Evolutionary conservation across 495 filamentous ascomycete genomes (phyloP).

Genomic region (Friedmanniomyces endolithicus): DNA sequence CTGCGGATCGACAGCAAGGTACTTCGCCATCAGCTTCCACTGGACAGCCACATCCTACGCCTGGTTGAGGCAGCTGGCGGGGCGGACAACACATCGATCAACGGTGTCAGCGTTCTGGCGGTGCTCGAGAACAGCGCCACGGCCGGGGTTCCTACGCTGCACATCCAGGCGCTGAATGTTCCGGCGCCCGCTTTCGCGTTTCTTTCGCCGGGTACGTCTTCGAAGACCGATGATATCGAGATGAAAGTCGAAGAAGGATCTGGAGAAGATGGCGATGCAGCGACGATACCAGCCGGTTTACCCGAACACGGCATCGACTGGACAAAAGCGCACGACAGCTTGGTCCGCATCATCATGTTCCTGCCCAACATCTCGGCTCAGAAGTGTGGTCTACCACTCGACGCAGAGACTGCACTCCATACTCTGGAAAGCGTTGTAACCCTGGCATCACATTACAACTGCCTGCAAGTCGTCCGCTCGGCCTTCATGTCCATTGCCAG

Average conservation of each 20-base stretch:
- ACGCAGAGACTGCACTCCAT: background rate
- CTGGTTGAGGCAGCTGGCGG: background rate
- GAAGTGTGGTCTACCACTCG: background rate
- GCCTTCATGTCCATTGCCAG: background rate
- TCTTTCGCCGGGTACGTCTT: background rate
- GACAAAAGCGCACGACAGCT: conserved; percentile 1
- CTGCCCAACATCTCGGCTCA: background rate
- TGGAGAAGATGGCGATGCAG: background rate
- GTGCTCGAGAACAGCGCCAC: background rate
- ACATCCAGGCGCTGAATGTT: background rate
- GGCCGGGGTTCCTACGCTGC: background rate
- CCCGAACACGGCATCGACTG: background rate
- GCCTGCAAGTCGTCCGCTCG: background rate
- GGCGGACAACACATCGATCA: background rate
- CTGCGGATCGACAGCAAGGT: background rate
- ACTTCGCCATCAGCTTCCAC: background rate
- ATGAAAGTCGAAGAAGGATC: background rate
- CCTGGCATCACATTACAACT: background rate
- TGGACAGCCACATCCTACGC: background rate
- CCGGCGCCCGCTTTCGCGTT: background rate
- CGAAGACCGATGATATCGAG: background rate
- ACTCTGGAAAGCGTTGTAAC: background rate
- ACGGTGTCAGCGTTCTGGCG: background rate
- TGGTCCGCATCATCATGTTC: background rate
- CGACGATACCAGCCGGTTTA: background rate